Evolutionary conservation across 345 rosid genomes (phyloP), one percentile per base, ranked within the genome.

Genomic region (Lagerstroemia speciosa): DNA sequence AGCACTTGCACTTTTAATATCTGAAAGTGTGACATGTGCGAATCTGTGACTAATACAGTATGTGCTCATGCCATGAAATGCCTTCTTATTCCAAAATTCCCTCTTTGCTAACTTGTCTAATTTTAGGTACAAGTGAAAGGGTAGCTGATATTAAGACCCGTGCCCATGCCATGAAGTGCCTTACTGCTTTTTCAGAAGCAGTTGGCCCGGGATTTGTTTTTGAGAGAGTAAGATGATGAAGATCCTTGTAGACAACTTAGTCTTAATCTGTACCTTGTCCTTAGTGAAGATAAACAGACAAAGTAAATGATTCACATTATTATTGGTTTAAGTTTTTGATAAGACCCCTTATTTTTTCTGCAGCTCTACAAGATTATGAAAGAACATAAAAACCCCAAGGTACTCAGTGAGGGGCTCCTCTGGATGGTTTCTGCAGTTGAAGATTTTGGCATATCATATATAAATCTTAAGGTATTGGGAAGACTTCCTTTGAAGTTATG

Each of bases 341-440:
- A 53, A 53, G 6, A 10, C 29, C 37, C 63, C 0, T 40, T 27
- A 37, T 72, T 70, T 61, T 29, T 48, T 14, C 64, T 82, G 76
- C 73, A 95, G 99, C 87, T 95, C 69, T 90, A 73, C 87, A 88
- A 87, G 84, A 87, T 88, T 66, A 95, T 88, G 94, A 90, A 92
- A 79, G 99, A 92, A 78, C 99, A 95, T 82, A 95, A 90, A 81
- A 95, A 95, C 73, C 98, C 99, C 29, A 95, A 95, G 89, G 99
- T 95, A 80, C 97, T 95, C 46, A 95, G 99, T 73, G 99, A 95
- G 82, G 99, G 97, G 69, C 71, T 87, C 67, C 50, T 83, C 67
- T 95, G 99, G 98, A 92, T 95, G 97, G 93, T 95, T 71, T 81
- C 89, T 0, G 96, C 99, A 58, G 83, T 95, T 62, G 99, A 95